These are phyloP conservation scores for Acanthamoeba royreba DNA, from an alignment of 208 protist genomes.

Conservation along the genomic window DNA sequence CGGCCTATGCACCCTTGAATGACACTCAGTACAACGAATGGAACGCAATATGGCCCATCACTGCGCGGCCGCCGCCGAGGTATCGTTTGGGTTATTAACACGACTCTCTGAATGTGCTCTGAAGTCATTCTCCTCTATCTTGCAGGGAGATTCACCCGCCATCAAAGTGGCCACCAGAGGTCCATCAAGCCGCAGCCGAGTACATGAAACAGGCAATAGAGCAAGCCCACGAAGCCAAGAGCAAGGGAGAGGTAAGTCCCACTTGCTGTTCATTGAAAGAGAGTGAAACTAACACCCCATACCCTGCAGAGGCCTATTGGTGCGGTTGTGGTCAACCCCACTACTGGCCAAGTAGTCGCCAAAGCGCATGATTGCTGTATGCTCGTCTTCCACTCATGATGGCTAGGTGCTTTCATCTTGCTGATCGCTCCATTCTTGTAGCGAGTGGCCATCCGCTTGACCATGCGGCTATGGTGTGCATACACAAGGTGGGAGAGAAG, in stretches of 20 bases:
- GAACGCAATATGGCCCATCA: slow-evolving; percentile 15
- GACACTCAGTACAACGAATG: neutral
- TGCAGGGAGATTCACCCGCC: neutral
- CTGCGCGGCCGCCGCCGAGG: neutral
- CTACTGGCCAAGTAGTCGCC: neutral
- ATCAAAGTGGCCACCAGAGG: neutral
- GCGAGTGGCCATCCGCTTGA: neutral
- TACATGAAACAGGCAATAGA: neutral
- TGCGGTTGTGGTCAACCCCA: slow-evolving; percentile 27
- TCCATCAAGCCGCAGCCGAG: neutral
- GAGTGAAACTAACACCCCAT: neutral
- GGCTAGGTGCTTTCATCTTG: neutral
- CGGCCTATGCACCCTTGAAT: neutral
- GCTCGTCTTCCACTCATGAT: neutral
- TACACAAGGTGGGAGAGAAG: neutral
- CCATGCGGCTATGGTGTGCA: slow-evolving; percentile 35
- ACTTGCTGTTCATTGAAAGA: neutral
- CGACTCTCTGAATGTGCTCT: neutral
- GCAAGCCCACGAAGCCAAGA: neutral
- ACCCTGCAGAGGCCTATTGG: neutral
- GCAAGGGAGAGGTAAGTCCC: neutral
- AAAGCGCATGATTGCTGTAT: neutral
- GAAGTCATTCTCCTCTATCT: neutral
- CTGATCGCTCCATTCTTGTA: neutral
- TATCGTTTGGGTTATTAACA: neutral